Evolutionary conservation across 2,329 filamentous ascomycete genomes (phyloP).

Genomic region (Ophiosphaerella korrae): DNA sequence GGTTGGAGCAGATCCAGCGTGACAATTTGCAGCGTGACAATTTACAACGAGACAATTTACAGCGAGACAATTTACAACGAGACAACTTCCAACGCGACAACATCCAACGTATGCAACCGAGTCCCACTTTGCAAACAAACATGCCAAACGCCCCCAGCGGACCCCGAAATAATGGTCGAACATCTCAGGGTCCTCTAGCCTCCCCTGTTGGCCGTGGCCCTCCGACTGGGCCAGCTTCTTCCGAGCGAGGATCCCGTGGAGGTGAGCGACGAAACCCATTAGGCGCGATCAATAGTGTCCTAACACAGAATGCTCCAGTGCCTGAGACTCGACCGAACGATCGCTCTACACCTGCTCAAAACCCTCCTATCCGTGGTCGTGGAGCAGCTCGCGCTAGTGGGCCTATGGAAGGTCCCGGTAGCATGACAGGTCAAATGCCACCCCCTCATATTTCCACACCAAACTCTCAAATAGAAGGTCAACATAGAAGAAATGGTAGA

Average conservation of each 20-base stretch:
- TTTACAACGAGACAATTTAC: conserved; percentile 30
- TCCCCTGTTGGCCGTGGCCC: conserved; percentile 37
- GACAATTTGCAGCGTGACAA: conserved; percentile 30
- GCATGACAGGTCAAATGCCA: conserved; percentile 25
- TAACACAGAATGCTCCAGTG: conserved; percentile 32
- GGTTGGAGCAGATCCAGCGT: conserved; percentile 52
- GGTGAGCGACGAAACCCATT: conserved; percentile 27
- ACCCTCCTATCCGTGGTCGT: conserved; percentile 39
- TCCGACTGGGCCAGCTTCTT: conserved; percentile 42
- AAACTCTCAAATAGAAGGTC: conserved; percentile 27
- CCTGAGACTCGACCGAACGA: conserved; percentile 23
- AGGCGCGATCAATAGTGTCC: conserved; percentile 37
- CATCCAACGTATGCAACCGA: conserved; percentile 36
- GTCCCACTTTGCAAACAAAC: conserved; percentile 39
- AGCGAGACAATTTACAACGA: too few species aligned
- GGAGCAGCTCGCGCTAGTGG: conserved; percentile 36
- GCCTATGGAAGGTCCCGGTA: conserved; percentile 19
- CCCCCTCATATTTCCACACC: conserved; percentile 33
- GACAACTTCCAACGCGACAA: conserved; percentile 39
- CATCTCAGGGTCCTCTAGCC: conserved; percentile 29
- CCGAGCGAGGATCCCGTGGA: conserved; percentile 32
- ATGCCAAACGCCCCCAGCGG: conserved; percentile 42
- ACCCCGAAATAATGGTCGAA: conserved; percentile 36
- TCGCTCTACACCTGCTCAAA: conserved; percentile 9
- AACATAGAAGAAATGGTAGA: conserved; percentile 26